Evolutionary conservation across 1,139 yeast species (phyloP).

Genomic region (Pichia terricola): DNA sequence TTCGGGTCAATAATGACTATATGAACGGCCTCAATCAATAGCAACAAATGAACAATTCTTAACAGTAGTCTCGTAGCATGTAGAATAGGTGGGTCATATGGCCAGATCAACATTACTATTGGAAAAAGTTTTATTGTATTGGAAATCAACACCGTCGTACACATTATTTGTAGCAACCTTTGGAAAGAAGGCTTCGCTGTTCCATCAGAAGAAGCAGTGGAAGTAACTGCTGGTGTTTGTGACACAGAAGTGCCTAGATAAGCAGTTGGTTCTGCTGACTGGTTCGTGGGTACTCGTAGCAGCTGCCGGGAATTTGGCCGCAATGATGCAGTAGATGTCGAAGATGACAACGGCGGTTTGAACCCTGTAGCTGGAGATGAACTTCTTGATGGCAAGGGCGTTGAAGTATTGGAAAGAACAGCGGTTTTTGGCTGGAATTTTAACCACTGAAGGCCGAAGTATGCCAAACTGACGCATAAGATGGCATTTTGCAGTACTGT

Average conservation of each 20-base stretch:
- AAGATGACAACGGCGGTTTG: not conserved
- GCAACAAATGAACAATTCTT: slow-evolving; percentile 21
- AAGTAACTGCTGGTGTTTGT: not conserved
- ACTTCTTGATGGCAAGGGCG: slow-evolving; percentile 3
- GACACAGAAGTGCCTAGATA: not conserved
- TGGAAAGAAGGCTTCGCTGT: slow-evolving; percentile 2
- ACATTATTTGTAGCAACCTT: slow-evolving; percentile 29
- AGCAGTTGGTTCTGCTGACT: not conserved
- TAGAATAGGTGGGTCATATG: slow-evolving; percentile 65
- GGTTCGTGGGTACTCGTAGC: not conserved
- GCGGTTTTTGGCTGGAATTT: not conserved
- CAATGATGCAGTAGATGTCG: not conserved
- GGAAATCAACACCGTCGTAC: slow-evolving; percentile 64
- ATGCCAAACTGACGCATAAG: slow-evolving; percentile 43
- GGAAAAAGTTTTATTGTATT: slow-evolving; percentile 79
- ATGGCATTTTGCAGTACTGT: slow-evolving; percentile 51
- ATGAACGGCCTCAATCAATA: slow-evolving; percentile 24
- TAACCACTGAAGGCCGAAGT: slow-evolving; percentile 7
- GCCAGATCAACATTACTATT: slow-evolving; percentile 93
- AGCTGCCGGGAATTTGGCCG: not conserved
- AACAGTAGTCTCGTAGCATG: slow-evolving; percentile 24
- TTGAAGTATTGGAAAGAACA: slow-evolving; percentile 7
- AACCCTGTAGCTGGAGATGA: slow-evolving; percentile 1
- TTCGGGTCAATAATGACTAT: slow-evolving; percentile 13
- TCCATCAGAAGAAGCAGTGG: not conserved